Base-by-base conservation (phyloP, 164 flowering plant genomes). In the Protea cynaroides region DNA sequence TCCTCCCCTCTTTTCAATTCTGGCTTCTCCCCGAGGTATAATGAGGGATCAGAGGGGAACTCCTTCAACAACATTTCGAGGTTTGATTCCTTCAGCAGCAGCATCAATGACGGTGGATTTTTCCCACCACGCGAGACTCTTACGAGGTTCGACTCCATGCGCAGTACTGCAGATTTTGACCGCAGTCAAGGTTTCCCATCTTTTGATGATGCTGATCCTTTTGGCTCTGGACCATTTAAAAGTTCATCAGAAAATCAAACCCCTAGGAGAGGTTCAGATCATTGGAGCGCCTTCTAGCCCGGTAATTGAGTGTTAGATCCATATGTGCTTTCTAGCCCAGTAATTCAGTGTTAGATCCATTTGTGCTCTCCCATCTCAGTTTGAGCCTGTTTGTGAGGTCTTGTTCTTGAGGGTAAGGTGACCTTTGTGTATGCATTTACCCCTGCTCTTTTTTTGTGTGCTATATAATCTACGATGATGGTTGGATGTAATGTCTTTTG, bases 131-230 rank as follows among this genome's bases (percentile, higher is more conserved):
- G 56, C 5, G 86, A 76, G 47, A 79, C 66, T 64, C 74, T 85
- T 46, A 56, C 81, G 4, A 80, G 88, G 77, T 86, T 81, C 44
- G 85, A 83, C 59, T 83, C 87, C 61, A 69, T 83, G 34, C 76
- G 68, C 58, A 81, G 87, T 65, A 74, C 77, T 25, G 74, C 72
- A 60, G 81, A 75, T 23, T 71, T 71, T 7, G 73, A 72, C 25
- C 68, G 25, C 25, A 65, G 72, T 47, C 62, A 24, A n/a, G 73
- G 58, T 9, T 82, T 76, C 70, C 58, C 78, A 52, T 86, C 96
- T 17, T 93, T 90, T 64, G 98, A 93, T 65, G 98, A 93, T 55
- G 29, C 81, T 0, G 97, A 89, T 25, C 97, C 96, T 3, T 93
- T 93, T 59, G 95, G 91, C 54, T 82, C 77, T 50, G 97, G 91